phyloP scores from a whole-genome alignment of 73 alveolate species.

The Paramecium caudatum region DNA sequence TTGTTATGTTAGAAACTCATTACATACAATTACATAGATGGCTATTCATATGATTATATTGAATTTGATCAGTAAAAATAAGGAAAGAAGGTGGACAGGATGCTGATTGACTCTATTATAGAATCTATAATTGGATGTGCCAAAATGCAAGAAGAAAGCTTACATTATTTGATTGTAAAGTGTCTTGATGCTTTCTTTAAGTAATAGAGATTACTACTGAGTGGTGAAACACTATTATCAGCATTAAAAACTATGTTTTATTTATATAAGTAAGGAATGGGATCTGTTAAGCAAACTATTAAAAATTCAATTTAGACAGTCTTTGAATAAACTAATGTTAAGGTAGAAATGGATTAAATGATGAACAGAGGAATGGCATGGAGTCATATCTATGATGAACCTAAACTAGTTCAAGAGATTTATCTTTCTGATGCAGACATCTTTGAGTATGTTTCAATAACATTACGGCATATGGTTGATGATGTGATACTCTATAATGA shows the following conservation, averaged over 20 bases:
- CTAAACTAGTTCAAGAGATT: constrained; percentile 58
- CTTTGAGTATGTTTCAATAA: background rate
- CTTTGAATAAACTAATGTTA: background rate
- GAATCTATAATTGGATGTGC: constrained; percentile 86
- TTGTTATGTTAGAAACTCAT: constrained; percentile 79
- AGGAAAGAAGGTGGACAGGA: constrained; percentile 55
- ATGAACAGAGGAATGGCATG: constrained; percentile 8
- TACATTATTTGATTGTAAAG: constrained; percentile 62
- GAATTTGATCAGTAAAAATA: constrained; percentile 22
- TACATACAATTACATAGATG: constrained; percentile 86
- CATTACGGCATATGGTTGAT: constrained; percentile 71
- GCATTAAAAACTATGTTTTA: background rate
- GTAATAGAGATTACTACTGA: background rate
- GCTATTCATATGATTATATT: constrained; percentile 84
- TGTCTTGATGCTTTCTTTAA: constrained; percentile 32
- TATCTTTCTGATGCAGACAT: constrained; percentile 41
- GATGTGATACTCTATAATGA: constrained; percentile 60
- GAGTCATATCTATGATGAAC: constrained; percentile 65
- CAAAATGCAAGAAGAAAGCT: constrained; percentile 82
- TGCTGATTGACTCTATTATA: constrained; percentile 86
- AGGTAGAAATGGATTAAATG: constrained; percentile 21
- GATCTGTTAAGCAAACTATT: background rate
- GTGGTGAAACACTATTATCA: background rate
- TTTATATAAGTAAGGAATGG: constrained; percentile 28
- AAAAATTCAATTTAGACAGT: background rate